Percentiles rank a stretch among this genome's conserved stretches.
Conservation (phyloP, 768 basidiomycete species). For the Auriscalpium orientale region DNA sequence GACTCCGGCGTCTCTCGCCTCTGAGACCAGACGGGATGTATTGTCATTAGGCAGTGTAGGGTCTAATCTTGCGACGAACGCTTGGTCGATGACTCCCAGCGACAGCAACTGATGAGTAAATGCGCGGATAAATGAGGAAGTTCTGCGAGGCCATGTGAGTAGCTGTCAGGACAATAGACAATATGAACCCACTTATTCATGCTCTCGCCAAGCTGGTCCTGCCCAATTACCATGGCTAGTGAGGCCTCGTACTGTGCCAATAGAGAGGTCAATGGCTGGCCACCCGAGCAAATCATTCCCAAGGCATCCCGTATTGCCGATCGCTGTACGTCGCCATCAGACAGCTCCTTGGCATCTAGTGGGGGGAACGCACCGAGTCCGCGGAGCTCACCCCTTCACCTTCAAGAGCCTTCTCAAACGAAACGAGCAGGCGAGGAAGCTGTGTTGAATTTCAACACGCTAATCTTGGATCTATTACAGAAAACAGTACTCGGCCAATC, state of each 20-base stretch:
- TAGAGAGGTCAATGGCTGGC: slow-evolving; percentile 2
- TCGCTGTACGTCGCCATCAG: slow-evolving; percentile 6
- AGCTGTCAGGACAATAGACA: not conserved
- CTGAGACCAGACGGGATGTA: slow-evolving; percentile 41
- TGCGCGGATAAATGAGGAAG: slow-evolving; percentile 28
- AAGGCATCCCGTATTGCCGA: slow-evolving; percentile 12
- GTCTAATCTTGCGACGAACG: slow-evolving; percentile 44
- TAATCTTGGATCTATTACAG: not conserved
- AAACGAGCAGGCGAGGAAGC: slow-evolving; percentile 53
- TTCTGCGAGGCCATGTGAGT: not conserved
- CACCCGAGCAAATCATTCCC: slow-evolving; percentile 1
- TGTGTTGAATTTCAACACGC: slow-evolving; percentile 19
- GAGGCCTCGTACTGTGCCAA: slow-evolving; percentile 10
- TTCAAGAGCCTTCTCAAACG: slow-evolving; percentile 49
- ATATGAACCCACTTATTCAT: slow-evolving; percentile 2
- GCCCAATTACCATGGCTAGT: slow-evolving; percentile 6
- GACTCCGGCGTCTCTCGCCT: slow-evolving; percentile 52
- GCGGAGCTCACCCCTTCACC: slow-evolving; percentile 40
- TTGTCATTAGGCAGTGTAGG: slow-evolving; percentile 41
- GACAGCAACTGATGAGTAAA: slow-evolving; percentile 49
- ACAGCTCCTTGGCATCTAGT: not conserved
- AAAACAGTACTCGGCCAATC: slow-evolving; percentile 52
- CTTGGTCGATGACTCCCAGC: slow-evolving; percentile 46
- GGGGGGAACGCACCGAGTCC: slow-evolving; percentile 47
- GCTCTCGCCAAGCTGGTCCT: slow-evolving; percentile 3